phyloP scores from a whole-genome alignment of 768 basidiomycete genomes.

The Coprinopsis sp. region DNA sequence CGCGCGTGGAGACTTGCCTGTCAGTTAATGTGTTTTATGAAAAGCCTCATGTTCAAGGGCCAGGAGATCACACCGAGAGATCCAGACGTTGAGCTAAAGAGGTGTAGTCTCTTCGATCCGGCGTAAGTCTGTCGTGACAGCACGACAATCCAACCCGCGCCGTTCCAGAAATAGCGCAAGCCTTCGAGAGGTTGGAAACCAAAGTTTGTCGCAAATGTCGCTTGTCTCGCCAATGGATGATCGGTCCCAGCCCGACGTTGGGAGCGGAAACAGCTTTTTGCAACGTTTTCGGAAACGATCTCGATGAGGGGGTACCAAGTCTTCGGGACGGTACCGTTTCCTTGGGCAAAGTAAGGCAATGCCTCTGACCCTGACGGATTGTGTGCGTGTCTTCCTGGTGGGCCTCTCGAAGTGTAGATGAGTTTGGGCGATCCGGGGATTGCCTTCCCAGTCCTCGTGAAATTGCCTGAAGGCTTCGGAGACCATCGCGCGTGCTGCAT shows the following conservation, averaged over 20 bases:
- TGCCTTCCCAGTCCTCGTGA: too few relatives aligned
- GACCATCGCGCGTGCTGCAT: too few relatives aligned
- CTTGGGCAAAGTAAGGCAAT: too few relatives aligned
- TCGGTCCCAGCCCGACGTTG: constrained; percentile 7
- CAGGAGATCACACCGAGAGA: not conserved
- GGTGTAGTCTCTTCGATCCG: constrained; percentile 1
- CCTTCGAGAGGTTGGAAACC: constrained; percentile 3
- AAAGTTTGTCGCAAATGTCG: constrained; percentile 1
- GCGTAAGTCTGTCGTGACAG: constrained; percentile 1
- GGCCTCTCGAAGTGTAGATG: too few relatives aligned
- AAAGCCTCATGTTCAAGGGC: constrained; percentile 35
- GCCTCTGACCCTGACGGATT: too few relatives aligned
- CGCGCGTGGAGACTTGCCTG: constrained; percentile 31
- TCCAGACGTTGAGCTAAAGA: not conserved
- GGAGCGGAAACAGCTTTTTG: constrained; percentile 4
- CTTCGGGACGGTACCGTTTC: constrained; percentile 2
- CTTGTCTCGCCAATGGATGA: constrained; percentile 6
- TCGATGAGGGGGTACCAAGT: constrained; percentile 6
- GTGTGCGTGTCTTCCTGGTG: too few relatives aligned
- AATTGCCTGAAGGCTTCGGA: too few relatives aligned
- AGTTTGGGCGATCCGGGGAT: too few relatives aligned
- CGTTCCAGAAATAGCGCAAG: too few relatives aligned
- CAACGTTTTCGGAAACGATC: constrained; percentile 5
- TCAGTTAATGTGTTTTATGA: constrained; percentile 26
- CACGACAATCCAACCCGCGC: not conserved